A percentile compares a stretch with the other conserved stretches of the same genome.
Evolutionary conservation across 1,139 yeast genomes (phyloP).

Genomic region (Yamadazyma diospyri): DNA sequence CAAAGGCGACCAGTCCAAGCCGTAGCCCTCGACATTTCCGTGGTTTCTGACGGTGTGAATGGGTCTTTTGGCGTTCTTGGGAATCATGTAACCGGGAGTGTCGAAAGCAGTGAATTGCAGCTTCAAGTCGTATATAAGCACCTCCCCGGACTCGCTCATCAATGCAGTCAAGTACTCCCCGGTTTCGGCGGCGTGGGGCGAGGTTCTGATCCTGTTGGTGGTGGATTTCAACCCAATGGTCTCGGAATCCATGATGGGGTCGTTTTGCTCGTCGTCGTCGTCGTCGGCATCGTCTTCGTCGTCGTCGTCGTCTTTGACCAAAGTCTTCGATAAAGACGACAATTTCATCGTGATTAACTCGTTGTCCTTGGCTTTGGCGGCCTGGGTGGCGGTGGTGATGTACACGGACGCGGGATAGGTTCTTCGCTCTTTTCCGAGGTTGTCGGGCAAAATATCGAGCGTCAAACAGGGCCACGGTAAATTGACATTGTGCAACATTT

Average conservation of each 20-base stretch:
- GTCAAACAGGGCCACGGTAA: constrained; percentile 98
- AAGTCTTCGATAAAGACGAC: constrained; percentile 77
- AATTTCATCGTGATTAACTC: constrained; percentile 82
- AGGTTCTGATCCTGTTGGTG: constrained; percentile 83
- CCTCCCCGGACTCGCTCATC: constrained; percentile 90
- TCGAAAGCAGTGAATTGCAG: constrained; percentile 82
- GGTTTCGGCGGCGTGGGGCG: constrained; percentile 72
- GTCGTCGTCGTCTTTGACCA: constrained; percentile 75
- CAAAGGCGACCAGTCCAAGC: constrained; percentile 93
- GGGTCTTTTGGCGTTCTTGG: constrained; percentile 77
- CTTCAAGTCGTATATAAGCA: constrained; percentile 70
- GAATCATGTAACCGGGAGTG: constrained; percentile 79
- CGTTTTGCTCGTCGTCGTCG: constrained; percentile 62
- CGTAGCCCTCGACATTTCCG: constrained; percentile 97
- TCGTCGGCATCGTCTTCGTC: constrained; percentile 65
- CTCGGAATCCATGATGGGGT: constrained; percentile 87
- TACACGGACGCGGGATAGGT: constrained; percentile 85
- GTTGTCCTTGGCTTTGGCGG: constrained; percentile 80
- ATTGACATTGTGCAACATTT: constrained; percentile 91
- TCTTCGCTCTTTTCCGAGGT: constrained; percentile 83
- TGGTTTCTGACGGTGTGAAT: constrained; percentile 80
- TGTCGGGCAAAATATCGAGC: constrained; percentile 83
- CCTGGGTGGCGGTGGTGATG: constrained; percentile 92
- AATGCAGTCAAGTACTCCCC: constrained; percentile 87
- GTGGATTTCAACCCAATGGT: constrained; percentile 73